Percentiles rank a stretch among this genome's conserved stretches.
Evolutionary conservation across 371 early-diverging fungal genomes (phyloP).

Genomic region (Mucor mucedo): DNA sequence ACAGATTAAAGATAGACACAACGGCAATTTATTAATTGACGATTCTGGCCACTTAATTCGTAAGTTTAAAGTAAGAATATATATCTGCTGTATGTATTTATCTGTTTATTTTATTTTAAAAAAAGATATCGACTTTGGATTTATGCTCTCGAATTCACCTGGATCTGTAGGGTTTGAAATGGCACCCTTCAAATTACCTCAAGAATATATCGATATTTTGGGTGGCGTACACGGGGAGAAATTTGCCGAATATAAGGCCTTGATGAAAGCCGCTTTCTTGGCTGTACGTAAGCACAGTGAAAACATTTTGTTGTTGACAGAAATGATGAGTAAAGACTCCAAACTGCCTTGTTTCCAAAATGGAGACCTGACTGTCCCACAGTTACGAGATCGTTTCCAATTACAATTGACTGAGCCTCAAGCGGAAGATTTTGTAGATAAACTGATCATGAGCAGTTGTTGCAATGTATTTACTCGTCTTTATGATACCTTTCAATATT

Average conservation of each 20-base stretch:
- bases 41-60: slow-evolving; percentile 85
- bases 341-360: slow-evolving; percentile 89
- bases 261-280: slow-evolving; percentile 81
- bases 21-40: slow-evolving; percentile 96
- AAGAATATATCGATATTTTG: slow-evolving; percentile 94
- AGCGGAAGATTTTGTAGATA: slow-evolving; percentile 87
- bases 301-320: slow-evolving; percentile 79
- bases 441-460: slow-evolving; percentile 90
- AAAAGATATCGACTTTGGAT: slow-evolving; percentile 96
- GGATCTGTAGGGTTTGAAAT: slow-evolving; percentile 97
- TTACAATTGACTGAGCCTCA: slow-evolving; percentile 87
- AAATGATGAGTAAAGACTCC: slow-evolving; percentile 92
- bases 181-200: slow-evolving; percentile 97
- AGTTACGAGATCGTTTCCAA: slow-evolving; percentile 85
- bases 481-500: slow-evolving; percentile 99
- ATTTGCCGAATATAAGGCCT: slow-evolving; percentile 78
- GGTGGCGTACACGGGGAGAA: slow-evolving; percentile 82
- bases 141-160: slow-evolving; percentile 97
- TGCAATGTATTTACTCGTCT: slow-evolving; percentile 96
- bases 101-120: too few species aligned
- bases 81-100: too few species aligned
- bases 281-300: slow-evolving; percentile 85
- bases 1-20: slow-evolving; percentile 89
- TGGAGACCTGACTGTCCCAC: slow-evolving; percentile 58
- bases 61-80: too few species aligned